A percentile compares a stretch with the other conserved stretches of the same genome.
phyloP scores from a whole-genome alignment of 2,329 filamentous ascomycete genomes.

The Metarhizium brunneum region DNA sequence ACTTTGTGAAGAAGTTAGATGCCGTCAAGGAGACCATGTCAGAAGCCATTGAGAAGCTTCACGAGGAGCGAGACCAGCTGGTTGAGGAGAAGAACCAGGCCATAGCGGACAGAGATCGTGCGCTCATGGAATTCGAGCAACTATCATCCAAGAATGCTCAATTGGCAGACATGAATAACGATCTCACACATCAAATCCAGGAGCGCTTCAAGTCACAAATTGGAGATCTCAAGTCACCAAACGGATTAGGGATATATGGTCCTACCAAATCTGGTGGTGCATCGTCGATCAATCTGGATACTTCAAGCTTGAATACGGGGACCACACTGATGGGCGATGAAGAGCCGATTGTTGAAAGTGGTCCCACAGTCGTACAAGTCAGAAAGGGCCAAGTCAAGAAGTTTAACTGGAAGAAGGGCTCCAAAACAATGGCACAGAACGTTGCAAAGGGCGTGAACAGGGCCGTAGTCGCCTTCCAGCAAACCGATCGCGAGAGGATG shows the following conservation, averaged over 20 bases:
- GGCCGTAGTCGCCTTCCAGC: slow-evolving; percentile 67
- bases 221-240: slow-evolving; percentile 38
- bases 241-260: slow-evolving; percentile 49
- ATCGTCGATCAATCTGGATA: slow-evolving; percentile 42
- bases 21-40: slow-evolving; percentile 51
- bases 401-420: slow-evolving; percentile 98
- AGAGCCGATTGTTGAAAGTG: slow-evolving; percentile 57
- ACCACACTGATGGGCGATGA: slow-evolving; percentile 55
- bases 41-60: slow-evolving; percentile 47
- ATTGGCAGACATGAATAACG: slow-evolving; percentile 89
- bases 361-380: slow-evolving; percentile 92
- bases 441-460: slow-evolving; percentile 91
- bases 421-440: slow-evolving; percentile 87
- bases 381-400: slow-evolving; percentile 91
- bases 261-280: slow-evolving; percentile 38
- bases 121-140: slow-evolving; percentile 91
- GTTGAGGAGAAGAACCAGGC: slow-evolving; percentile 78
- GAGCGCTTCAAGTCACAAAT: slow-evolving; percentile 80
- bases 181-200: slow-evolving; percentile 89
- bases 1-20: slow-evolving; percentile 70
- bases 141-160: slow-evolving; percentile 91
- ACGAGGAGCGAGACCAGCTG: slow-evolving; percentile 68
- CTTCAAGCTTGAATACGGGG: slow-evolving; percentile 44
- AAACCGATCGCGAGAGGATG: slow-evolving; percentile 46
- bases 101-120: slow-evolving; percentile 80